Evolutionary conservation across 2,329 filamentous ascomycete genomes (phyloP).

Genomic region (Neonectria magnoliae): DNA sequence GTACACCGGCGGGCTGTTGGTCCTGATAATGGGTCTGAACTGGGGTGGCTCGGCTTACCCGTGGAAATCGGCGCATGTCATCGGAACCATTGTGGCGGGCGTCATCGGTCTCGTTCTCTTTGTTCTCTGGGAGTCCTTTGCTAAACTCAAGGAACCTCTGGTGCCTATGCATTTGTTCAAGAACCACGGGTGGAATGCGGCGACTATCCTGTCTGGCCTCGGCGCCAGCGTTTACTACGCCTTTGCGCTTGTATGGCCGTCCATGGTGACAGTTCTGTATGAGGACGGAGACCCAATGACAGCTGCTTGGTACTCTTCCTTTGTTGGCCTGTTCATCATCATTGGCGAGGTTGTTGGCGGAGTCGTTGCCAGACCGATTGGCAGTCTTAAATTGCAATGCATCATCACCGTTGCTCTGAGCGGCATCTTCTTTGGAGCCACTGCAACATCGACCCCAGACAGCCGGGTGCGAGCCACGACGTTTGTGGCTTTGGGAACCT

Average conservation of each 20-base stretch:
- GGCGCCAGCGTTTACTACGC: slow-evolving; percentile 52
- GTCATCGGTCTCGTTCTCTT: slow-evolving; percentile 37
- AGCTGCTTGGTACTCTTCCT: slow-evolving; percentile 40
- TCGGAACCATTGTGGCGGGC: slow-evolving; percentile 45
- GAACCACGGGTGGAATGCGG: slow-evolving; percentile 46
- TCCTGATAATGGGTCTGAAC: slow-evolving; percentile 46
- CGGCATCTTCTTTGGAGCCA: slow-evolving; percentile 44
- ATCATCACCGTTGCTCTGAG: slow-evolving; percentile 42
- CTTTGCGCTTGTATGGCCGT: slow-evolving; percentile 51
- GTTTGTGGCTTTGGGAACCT: slow-evolving; percentile 45
- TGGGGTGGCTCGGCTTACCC: slow-evolving; percentile 47
- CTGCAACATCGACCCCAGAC: slow-evolving; percentile 43
- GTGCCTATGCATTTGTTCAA: slow-evolving; percentile 50
- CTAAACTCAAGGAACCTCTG: slow-evolving; percentile 47
- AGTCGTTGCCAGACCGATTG: slow-evolving; percentile 39
- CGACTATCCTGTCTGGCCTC: slow-evolving; percentile 45
- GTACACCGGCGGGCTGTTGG: slow-evolving; percentile 43
- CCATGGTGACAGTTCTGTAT: slow-evolving; percentile 47
- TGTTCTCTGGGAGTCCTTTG: slow-evolving; percentile 41
- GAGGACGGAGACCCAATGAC: slow-evolving; percentile 37
- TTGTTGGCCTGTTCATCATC: slow-evolving; percentile 44
- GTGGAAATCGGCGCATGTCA: slow-evolving; percentile 46
- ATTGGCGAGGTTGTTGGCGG: slow-evolving; percentile 42
- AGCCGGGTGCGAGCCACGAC: slow-evolving; percentile 40
- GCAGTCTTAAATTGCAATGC: slow-evolving; percentile 47